These are phyloP conservation scores for Rhynchosporium agropyri DNA, from an alignment of 2,329 filamentous ascomycete genomes.

Conservation along the genomic window DNA sequence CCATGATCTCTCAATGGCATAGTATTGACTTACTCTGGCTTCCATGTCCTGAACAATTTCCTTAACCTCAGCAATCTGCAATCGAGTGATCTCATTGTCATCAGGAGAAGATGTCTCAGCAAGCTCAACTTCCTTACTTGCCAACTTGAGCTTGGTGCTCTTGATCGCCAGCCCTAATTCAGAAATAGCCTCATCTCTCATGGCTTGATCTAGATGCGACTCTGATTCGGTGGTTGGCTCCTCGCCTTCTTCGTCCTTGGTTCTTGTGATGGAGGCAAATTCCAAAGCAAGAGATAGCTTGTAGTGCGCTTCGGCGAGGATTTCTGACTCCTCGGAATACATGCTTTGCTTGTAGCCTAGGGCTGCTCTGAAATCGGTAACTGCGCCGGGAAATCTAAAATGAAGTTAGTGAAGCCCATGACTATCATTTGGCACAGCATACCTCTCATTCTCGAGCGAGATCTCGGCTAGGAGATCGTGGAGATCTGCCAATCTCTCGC, in stretches of 20 bases:
- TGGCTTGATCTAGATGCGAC: slow-evolving; percentile 62
- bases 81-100: slow-evolving; percentile 65
- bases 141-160: slow-evolving; percentile 71
- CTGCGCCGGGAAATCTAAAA: slow-evolving; percentile 76
- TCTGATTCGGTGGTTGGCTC: slow-evolving; percentile 45
- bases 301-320: slow-evolving; percentile 93
- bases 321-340: slow-evolving; percentile 77
- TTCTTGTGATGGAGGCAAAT: slow-evolving; percentile 78
- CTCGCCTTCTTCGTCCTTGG: slow-evolving; percentile 51
- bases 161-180: slow-evolving; percentile 76
- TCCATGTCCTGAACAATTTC: slow-evolving; percentile 81
- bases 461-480: slow-evolving; percentile 95
- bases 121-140: slow-evolving; percentile 69
- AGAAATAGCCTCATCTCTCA: slow-evolving; percentile 70
- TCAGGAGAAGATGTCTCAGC: slow-evolving; percentile 64
- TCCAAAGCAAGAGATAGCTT: slow-evolving; percentile 95
- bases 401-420: slow-evolving; percentile 24
- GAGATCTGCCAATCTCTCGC: slow-evolving; percentile 87
- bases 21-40: slow-evolving; percentile 58
- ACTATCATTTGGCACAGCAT: slow-evolving; percentile 31
- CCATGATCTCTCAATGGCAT: not conserved
- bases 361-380: slow-evolving; percentile 77
- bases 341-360: slow-evolving; percentile 79
- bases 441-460: slow-evolving; percentile 91
- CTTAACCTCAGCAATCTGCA: slow-evolving; percentile 71